Conservation (phyloP, 2,329 filamentous ascomycete species). For the Atkinsonella texensis region DNA sequence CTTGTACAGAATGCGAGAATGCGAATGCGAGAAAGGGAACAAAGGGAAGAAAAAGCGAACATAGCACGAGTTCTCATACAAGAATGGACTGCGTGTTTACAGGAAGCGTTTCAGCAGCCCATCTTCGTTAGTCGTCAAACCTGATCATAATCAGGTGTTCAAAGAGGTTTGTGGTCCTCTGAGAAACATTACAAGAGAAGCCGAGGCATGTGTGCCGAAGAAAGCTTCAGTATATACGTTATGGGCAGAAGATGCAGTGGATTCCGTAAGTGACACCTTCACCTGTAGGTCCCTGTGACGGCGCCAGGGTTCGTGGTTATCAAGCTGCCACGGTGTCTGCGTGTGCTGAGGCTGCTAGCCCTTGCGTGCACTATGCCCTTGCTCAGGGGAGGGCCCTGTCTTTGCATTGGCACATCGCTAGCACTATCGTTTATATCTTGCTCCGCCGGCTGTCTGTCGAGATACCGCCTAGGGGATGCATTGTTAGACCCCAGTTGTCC, state of each 20-base stretch:
- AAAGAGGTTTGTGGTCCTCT: constrained; percentile 3
- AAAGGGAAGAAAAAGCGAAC: constrained; percentile 1
- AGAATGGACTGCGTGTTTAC: constrained; percentile 3
- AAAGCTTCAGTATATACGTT: constrained; percentile 6
- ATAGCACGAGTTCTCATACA: constrained; percentile 3
- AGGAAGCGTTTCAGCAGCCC: constrained; percentile 3
- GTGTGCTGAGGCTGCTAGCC: constrained; percentile 32
- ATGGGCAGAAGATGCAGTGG: constrained; percentile 16
- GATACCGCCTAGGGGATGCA: constrained; percentile 32
- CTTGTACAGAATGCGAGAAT: constrained; percentile 1
- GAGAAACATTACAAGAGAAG: neutral
- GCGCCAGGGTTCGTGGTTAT: constrained; percentile 22
- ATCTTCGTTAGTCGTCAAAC: constrained; percentile 15
- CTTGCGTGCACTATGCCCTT: constrained; percentile 30
- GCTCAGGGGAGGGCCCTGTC: constrained; percentile 25
- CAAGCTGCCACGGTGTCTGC: constrained; percentile 31
- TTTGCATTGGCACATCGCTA: neutral
- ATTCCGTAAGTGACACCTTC: constrained; percentile 20
- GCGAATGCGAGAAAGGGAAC: neutral
- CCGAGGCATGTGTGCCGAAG: neutral
- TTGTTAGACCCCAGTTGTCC: constrained; percentile 25
- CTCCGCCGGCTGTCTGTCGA: constrained; percentile 33
- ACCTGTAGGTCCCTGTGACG: constrained; percentile 33
- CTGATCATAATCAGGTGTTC: constrained; percentile 7
- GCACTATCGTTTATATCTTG: constrained; percentile 18